Evolutionary conservation across 2,329 filamentous ascomycete species (phyloP).

Genomic region (Ceratocystis alfenasii): DNA sequence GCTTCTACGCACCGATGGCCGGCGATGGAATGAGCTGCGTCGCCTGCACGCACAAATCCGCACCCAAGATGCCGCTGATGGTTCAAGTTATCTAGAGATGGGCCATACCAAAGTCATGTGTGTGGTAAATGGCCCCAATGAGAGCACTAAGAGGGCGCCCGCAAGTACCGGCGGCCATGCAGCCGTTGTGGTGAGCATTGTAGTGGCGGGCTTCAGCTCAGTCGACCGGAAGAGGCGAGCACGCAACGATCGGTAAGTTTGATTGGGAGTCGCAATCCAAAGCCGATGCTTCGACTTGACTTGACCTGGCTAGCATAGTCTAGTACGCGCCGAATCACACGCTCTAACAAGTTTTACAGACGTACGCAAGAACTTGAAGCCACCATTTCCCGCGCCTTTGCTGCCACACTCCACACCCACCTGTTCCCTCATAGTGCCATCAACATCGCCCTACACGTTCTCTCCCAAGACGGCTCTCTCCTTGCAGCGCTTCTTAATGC

Average conservation of each 20-base stretch:
- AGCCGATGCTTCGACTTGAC: no score
- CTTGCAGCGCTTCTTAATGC: constrained; percentile 87
- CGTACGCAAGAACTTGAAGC: constrained; percentile 69
- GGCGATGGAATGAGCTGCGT: constrained; percentile 94
- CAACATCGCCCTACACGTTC: constrained; percentile 68
- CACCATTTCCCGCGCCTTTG: constrained; percentile 65
- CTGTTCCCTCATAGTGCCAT: constrained; percentile 84
- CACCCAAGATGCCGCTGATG: constrained; percentile 84
- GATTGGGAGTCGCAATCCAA: no score
- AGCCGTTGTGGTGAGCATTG: constrained; percentile 67
- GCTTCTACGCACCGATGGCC: constrained; percentile 67
- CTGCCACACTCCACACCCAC: constrained; percentile 67
- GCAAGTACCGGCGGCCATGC: constrained; percentile 31
- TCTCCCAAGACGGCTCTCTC: constrained; percentile 80
- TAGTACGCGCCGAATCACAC: background rate
- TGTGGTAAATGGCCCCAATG: constrained; percentile 73
- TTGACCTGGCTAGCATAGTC: no score
- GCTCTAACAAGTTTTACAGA: constrained; percentile 35
- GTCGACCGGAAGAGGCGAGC: constrained; percentile 70
- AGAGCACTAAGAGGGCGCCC: constrained; percentile 33
- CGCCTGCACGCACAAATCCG: constrained; percentile 79
- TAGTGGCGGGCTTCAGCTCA: constrained; percentile 75
- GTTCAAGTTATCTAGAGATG: constrained; percentile 88
- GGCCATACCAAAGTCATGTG: constrained; percentile 96
- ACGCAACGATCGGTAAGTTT: constrained; percentile 61